phyloP scores from a whole-genome alignment of 331 rosid genomes.

The Prunus yedoensis region DNA sequence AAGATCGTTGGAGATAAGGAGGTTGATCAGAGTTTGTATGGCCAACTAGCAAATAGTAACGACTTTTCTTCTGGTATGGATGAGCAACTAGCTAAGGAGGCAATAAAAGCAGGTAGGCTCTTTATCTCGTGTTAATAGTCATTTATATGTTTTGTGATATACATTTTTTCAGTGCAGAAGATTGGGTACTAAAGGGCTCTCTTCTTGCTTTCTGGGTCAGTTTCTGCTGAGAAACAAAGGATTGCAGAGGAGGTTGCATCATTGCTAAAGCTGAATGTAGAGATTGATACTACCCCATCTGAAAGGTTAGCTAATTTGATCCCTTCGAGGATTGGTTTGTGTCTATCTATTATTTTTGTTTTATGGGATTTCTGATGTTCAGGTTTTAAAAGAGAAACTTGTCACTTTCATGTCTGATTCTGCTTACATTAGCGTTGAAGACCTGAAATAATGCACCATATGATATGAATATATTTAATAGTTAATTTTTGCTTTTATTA shows the following conservation, averaged over 20 bases:
- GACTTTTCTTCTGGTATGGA: constrained; percentile 57
- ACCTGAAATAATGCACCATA: not conserved
- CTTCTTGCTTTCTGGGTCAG: constrained; percentile 47
- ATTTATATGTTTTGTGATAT: constrained; percentile 25
- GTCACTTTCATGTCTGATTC: too few relatives aligned
- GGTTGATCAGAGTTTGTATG: constrained; percentile 70
- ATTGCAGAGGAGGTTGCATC: constrained; percentile 85
- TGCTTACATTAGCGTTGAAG: not conserved
- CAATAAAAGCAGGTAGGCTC: constrained; percentile 66
- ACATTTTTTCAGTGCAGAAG: constrained; percentile 26
- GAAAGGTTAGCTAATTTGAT: constrained; percentile 49
- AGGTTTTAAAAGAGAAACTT: not conserved
- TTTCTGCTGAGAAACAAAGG: constrained; percentile 81
- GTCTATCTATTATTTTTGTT: not conserved
- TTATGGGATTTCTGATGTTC: not conserved
- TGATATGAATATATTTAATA: not conserved
- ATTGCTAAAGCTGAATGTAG: constrained; percentile 74
- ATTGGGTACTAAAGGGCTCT: constrained; percentile 29
- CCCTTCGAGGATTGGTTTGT: not conserved
- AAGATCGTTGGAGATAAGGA: constrained; percentile 67
- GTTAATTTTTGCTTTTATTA: not conserved
- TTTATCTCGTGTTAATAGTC: constrained; percentile 16
- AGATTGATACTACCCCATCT: constrained; percentile 63
- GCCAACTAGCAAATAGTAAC: constrained; percentile 49
- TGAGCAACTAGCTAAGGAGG: constrained; percentile 78